Conservation (phyloP, 2,329 filamentous ascomycete species). For the Didymella keratinophila region DNA sequence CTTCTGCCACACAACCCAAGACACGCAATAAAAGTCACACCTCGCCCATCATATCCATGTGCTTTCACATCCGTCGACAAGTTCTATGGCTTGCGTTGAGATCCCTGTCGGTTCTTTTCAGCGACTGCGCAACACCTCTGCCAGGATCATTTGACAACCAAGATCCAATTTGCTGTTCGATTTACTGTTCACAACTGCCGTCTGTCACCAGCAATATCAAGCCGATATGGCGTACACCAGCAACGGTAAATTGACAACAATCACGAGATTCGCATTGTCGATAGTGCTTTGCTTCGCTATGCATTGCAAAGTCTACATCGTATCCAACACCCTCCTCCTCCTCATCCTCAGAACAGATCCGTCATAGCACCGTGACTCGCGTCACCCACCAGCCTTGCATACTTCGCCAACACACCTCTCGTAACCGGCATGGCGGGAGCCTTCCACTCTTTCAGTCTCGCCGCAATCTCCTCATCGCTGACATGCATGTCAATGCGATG, state of each 20-base stretch:
- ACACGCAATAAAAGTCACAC: too few relatives aligned
- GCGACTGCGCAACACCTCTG: not conserved
- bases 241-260: too few relatives aligned
- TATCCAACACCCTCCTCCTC: not conserved
- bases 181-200: not conserved
- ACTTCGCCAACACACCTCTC: constrained; percentile 88
- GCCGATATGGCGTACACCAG: too few relatives aligned
- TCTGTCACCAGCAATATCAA: not conserved
- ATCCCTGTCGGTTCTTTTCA: not conserved
- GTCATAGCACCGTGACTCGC: constrained; percentile 92
- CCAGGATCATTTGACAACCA: not conserved
- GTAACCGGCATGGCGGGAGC: constrained; percentile 75
- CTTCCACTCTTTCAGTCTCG: constrained; percentile 72
- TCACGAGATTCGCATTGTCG: too few relatives aligned
- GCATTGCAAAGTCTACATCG: too few relatives aligned
- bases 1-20: not conserved
- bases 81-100: not conserved
- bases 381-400: constrained; percentile 85
- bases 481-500: constrained; percentile 78
- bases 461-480: constrained; percentile 72
- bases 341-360: constrained; percentile 67
- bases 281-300: too few relatives aligned
- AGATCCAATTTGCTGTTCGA: too few relatives aligned
- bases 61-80: too few relatives aligned
- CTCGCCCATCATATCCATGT: too few relatives aligned